Evolutionary conservation across 805 yeast species (phyloP).

Genomic region (Candida hispaniensis): DNA sequence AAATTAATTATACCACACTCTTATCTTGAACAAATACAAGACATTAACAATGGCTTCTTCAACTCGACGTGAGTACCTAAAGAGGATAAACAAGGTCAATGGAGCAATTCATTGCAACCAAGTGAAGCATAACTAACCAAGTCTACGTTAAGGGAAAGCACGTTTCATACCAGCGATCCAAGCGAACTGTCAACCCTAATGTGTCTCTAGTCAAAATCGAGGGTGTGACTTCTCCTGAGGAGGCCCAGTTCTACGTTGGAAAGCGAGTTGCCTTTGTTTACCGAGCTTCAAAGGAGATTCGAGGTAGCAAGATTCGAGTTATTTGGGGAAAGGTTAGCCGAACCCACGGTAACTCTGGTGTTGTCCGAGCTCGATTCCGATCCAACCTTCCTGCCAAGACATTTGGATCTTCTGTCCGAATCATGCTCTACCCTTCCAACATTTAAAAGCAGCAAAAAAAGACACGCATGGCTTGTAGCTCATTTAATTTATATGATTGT

Average conservation of each 20-base stretch:
- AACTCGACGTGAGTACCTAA: too few relatives aligned
- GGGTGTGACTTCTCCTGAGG: conserved; percentile 85
- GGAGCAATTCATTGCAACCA: too few relatives aligned
- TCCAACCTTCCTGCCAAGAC: conserved; percentile 99
- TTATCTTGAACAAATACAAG: too few relatives aligned
- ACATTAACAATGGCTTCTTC: too few relatives aligned
- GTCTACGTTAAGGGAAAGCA: conserved; percentile 99
- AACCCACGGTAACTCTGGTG: conserved; percentile 98
- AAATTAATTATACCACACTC: too few relatives aligned
- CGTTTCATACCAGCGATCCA: conserved; percentile 99
- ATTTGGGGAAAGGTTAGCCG: conserved; percentile 99
- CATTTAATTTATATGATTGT: too few relatives aligned
- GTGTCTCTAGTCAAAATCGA: conserved; percentile 94
- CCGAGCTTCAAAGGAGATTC: conserved; percentile 95
- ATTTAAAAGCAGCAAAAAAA: too few relatives aligned
- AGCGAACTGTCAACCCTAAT: conserved; percentile 96
- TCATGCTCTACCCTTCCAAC: conserved; percentile 99
- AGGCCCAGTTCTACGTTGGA: conserved; percentile 98
- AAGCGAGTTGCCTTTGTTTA: conserved; percentile 98
- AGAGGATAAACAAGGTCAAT: too few relatives aligned
- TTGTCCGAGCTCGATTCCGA: conserved; percentile 98
- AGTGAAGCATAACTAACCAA: conserved; percentile 20
- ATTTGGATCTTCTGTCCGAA: conserved; percentile 98
- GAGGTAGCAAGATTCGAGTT: conserved; percentile 98
- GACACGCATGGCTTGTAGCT: too few relatives aligned